Conservation (phyloP, 2,329 filamentous ascomycete species). For the Cladorrhinum sp. region DNA sequence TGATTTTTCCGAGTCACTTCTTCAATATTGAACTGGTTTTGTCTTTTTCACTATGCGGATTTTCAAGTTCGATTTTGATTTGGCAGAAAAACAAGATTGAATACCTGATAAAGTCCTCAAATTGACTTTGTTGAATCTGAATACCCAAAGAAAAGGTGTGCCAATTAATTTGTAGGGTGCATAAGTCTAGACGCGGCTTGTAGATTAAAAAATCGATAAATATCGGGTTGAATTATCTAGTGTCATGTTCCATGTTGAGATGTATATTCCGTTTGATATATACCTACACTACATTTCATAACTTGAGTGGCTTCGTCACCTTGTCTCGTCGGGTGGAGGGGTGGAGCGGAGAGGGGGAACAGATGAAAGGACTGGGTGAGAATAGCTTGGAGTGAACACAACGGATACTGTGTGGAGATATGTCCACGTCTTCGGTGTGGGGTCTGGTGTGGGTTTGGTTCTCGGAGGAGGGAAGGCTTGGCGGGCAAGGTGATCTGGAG, state of each 20-base stretch:
- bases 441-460: too few species aligned
- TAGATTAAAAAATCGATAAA: not conserved
- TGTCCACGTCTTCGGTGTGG: not conserved
- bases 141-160: not conserved
- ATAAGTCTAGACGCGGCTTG: slow-evolving; percentile 5
- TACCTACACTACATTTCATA: not conserved
- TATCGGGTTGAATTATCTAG: not conserved
- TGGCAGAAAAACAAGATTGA: not conserved
- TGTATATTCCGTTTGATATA: not conserved
- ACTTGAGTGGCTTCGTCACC: not conserved
- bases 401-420: not conserved
- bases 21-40: not conserved
- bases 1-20: not conserved
- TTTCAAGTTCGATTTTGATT: too few species aligned
- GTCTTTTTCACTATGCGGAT: too few species aligned
- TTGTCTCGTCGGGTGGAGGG: not conserved
- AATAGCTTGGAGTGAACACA: not conserved
- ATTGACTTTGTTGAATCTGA: too few species aligned
- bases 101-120: too few species aligned
- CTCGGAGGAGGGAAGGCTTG: too few species aligned
- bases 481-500: not conserved
- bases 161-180: slow-evolving; percentile 22
- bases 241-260: not conserved
- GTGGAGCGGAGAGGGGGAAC: not conserved
- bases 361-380: not conserved